phyloP scores from a whole-genome alignment of 441 rosid species.

The Brassica hybrid region DNA sequence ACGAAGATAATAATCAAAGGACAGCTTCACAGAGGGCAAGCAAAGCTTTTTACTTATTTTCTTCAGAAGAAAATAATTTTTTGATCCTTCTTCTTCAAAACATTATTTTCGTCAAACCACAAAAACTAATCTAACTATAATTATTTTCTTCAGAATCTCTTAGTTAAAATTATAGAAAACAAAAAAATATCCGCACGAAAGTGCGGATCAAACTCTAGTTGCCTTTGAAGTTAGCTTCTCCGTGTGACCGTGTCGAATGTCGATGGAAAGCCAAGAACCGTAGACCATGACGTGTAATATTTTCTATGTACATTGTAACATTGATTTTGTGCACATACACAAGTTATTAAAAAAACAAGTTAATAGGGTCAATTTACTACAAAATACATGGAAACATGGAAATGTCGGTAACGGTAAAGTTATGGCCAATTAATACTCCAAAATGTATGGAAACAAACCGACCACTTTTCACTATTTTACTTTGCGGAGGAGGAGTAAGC shows the following conservation, averaged over 20 bases:
- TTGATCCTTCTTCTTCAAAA: too few relatives aligned
- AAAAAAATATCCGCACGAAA: too few relatives aligned
- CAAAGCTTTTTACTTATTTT: too few relatives aligned
- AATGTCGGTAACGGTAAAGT: not conserved
- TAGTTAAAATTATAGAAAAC: too few relatives aligned
- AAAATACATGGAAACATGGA: constrained; percentile 27
- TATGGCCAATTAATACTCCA: constrained; percentile 37
- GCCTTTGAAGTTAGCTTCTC: constrained; percentile 33
- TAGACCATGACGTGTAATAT: constrained; percentile 27
- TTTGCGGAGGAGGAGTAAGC: constrained; percentile 41
- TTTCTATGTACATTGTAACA: constrained; percentile 8
- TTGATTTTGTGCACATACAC: constrained; percentile 14
- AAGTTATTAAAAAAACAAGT: constrained; percentile 1
- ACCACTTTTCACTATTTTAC: constrained; percentile 40
- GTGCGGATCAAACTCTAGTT: not conserved
- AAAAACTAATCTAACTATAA: too few relatives aligned
- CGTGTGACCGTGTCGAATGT: constrained; percentile 12
- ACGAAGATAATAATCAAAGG: too few relatives aligned
- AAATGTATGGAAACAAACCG: constrained; percentile 40
- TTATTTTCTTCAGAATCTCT: too few relatives aligned
- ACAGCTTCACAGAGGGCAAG: too few relatives aligned
- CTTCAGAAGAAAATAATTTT: too few relatives aligned
- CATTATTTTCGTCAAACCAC: too few relatives aligned
- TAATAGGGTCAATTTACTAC: constrained; percentile 32
- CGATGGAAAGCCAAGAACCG: constrained; percentile 35